Evolutionary conservation across 148 eudicot genomes (phyloP).

Genomic region (Chenopodium album): DNA sequence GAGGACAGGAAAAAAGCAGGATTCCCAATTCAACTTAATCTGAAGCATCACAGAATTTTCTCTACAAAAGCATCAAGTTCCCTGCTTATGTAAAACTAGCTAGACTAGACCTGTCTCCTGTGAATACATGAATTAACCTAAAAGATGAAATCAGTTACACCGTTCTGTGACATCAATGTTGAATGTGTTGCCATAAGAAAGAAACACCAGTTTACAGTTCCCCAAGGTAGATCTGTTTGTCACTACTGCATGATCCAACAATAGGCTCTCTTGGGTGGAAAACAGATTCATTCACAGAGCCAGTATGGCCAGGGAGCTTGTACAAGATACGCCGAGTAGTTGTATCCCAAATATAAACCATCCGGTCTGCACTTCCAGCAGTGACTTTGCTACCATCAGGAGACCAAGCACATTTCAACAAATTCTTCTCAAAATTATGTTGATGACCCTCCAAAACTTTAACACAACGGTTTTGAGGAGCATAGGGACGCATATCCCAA

Average conservation of each 20-base stretch:
- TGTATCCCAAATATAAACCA: conserved; percentile 98
- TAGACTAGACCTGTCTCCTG: not conserved
- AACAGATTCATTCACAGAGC: conserved; percentile 85
- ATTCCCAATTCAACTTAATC: not conserved
- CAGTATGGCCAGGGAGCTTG: conserved; percentile 92
- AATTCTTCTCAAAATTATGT: conserved; percentile 89
- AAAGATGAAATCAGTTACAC: not conserved
- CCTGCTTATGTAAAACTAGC: not conserved
- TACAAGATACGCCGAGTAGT: conserved; percentile 82
- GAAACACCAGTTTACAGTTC: conserved; percentile 47
- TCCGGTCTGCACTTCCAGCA: conserved; percentile 90
- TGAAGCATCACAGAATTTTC: not conserved
- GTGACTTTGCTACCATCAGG: conserved; percentile 97
- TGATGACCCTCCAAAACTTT: conserved; percentile 94
- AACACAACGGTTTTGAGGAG: conserved; percentile 93
- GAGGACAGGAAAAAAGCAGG: not conserved
- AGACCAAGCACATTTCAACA: conserved; percentile 92
- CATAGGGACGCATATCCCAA: conserved; percentile 99
- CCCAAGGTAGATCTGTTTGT: conserved; percentile 89
- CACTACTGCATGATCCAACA: conserved; percentile 91
- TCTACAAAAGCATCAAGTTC: not conserved
- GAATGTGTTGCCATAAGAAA: not conserved
- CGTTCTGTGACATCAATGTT: not conserved
- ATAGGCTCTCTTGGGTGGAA: conserved; percentile 94
- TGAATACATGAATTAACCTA: not conserved